Evolutionary conservation across 73 alveolate genomes (phyloP), one percentile per base, ranked within the genome.

Genomic region (Paramecium biaurelia): DNA sequence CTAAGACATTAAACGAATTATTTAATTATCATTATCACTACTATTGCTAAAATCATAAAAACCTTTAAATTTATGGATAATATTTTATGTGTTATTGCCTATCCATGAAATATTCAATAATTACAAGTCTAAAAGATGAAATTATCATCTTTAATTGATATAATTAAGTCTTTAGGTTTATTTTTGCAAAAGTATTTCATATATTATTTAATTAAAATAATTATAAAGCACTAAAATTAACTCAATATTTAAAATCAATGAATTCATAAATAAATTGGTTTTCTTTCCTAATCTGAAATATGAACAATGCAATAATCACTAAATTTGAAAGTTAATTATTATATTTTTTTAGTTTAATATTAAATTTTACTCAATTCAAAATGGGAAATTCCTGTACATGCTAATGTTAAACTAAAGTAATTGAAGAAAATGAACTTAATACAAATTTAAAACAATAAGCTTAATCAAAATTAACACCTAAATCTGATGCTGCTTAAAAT

Each of bases 351-450:
- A 53, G 68, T 53, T 53, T 53, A 53, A 53, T 53, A 53, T 53
- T 53, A 53, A 53, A 53, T 53, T 53, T 53, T 53, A 53, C 68
- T 53, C 68, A 53, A 18, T 53, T 53, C 68, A 53, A 30, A 41
- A 79, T 79, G 90, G 90, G 90, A 34, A 79, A 79, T 45, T 70
- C 90, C 56, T 79, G 90, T 45, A 79, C 90, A 43, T 79, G 90
- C 43, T n/a, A 79, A 79, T 79, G 90, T 45, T 30, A 38, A 20
- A 47, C 45, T 43, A 79, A 79, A 45, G 74, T 11, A 4, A 42
- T 23, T 18, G 90, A 79, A 14, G 90, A 79, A 41, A 26, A 47
- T 14, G 90, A 79, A 79, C 56, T 79, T 2, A 41, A 38, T 28
- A 79, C 72, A 41, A 79, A 47, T 43, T 45, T 7, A 32, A 79